Base-by-base conservation (phyloP, 106 monocot genomes). In the Iris macrosiphon region DNA sequence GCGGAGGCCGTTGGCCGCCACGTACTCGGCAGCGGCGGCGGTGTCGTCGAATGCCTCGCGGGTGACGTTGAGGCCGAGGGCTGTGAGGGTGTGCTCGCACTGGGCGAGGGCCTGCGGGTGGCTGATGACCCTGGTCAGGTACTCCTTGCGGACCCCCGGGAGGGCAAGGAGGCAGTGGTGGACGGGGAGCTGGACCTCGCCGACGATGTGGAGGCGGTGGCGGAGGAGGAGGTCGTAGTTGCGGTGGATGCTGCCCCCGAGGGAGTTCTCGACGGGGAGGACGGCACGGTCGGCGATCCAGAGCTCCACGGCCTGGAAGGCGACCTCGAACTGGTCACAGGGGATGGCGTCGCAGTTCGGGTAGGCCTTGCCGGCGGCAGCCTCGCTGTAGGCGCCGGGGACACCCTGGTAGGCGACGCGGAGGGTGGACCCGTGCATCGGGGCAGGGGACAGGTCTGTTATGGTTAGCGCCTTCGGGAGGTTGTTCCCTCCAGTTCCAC, bases 231-330 rank as follows among this genome's bases (percentile, higher is more conserved):
- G 71, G 25, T 71, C 60, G 59, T 78, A 78, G 39, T 72, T 78
- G 30, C 78, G 66, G 27, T 74, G 74, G 60, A 80, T 80, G 70
- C 70, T 70, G 6, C 79, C 79, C 16, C 79, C 79, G 4, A 80
- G 70, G 7, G 79, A 80, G 60, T 80, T 80, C 48, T 80, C 74
- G 19, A 80, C 66, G 18, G 79, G 79, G 25, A 80, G 74, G 6
- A 80, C 79, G 24, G 74, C 79, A 1, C 79, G 74, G 17, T 80
- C 79, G 17, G 66, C 79, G 50, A 78, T 66, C 78, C 78, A 78
- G 28, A 67, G 67, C 52, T 78, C 72, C 28, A 78, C 78, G 23
- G 78, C 78, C 38, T 78, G 77, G 43, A 64, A 72, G 39, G 64
- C 63, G 16, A 64, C 69, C 52, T 69, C 69, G 58, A 72, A 72